phyloP scores from a whole-genome alignment of 805 yeast species.

The Yamadazyma philogaea region DNA sequence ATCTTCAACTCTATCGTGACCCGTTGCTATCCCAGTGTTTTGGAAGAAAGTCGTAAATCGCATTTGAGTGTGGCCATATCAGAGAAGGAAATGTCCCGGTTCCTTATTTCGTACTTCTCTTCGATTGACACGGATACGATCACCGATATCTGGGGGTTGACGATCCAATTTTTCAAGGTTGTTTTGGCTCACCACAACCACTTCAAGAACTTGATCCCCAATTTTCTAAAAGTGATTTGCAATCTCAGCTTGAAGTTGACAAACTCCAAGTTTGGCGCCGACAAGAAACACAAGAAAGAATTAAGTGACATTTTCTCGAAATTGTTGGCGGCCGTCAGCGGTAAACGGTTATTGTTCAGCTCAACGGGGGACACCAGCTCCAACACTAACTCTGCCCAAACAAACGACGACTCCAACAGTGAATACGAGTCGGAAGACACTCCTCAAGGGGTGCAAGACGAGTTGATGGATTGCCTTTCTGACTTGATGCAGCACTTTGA shows the following conservation, averaged over 20 bases:
- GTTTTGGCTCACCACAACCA: constrained; percentile 44
- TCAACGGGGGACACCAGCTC: constrained; percentile 7
- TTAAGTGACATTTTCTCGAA: constrained; percentile 37
- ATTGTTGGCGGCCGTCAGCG: constrained; percentile 21
- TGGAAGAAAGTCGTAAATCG: constrained; percentile 38
- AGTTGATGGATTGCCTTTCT: constrained; percentile 35
- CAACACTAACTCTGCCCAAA: background rate
- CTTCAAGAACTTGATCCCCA: constrained; percentile 51
- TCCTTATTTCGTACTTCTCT: constrained; percentile 55
- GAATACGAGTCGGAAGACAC: constrained; percentile 8
- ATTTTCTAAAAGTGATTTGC: constrained; percentile 50
- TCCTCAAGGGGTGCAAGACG: constrained; percentile 36
- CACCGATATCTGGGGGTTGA: constrained; percentile 71
- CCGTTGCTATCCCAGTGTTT: constrained; percentile 37
- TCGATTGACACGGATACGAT: constrained; percentile 73
- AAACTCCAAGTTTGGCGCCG: constrained; percentile 60
- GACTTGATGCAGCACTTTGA: constrained; percentile 37
- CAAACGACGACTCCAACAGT: constrained; percentile 3
- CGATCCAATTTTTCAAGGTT: constrained; percentile 59
- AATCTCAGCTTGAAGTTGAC: constrained; percentile 54
- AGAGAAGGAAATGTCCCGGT: constrained; percentile 40
- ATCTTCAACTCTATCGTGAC: constrained; percentile 54
- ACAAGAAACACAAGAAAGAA: constrained; percentile 58
- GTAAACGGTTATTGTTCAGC: constrained; percentile 13
- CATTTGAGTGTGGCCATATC: constrained; percentile 46